These are phyloP conservation scores for Nakaseomyces glabratus DNA, from an alignment of 1,139 yeast species.

Conservation along the genomic window DNA sequence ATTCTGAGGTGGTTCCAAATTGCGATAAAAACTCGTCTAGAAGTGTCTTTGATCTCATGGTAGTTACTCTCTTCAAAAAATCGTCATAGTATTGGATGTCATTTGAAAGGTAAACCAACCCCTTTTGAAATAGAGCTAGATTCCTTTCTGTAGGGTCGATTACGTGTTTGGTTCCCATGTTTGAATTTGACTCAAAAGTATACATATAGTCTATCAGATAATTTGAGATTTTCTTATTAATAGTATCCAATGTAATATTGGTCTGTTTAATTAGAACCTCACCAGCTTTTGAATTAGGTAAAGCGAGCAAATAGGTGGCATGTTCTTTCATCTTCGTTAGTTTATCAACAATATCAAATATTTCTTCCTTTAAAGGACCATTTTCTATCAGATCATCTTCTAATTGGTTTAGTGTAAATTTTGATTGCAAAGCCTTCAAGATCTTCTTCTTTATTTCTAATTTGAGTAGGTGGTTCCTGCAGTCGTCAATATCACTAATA, in stretches of 20 bases:
- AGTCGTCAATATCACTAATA: constrained; percentile 12
- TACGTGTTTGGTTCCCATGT: constrained; percentile 9
- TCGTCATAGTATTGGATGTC: constrained; percentile 39
- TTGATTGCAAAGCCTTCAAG: constrained; percentile 48
- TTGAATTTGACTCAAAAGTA: constrained; percentile 19
- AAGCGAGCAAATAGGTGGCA: constrained; percentile 57
- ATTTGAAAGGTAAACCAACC: constrained; percentile 29
- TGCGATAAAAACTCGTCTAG: constrained; percentile 54
- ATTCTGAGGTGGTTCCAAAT: constrained; percentile 29
- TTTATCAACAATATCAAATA: constrained; percentile 51
- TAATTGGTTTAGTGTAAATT: constrained; percentile 61
- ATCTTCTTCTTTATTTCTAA: constrained; percentile 46
- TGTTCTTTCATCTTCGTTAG: constrained; percentile 52
- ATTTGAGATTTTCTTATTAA: constrained; percentile 33
- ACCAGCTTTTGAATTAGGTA: constrained; percentile 68
- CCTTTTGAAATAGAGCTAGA: constrained; percentile 25
- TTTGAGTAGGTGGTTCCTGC: constrained; percentile 29
- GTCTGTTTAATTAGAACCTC: constrained; percentile 56
- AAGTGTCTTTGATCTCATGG: constrained; percentile 47
- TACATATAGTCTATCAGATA: constrained; percentile 31
- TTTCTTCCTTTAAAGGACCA: constrained; percentile 45
- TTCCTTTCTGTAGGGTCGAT: constrained; percentile 8
- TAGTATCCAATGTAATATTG: constrained; percentile 33
- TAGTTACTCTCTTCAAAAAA: constrained; percentile 49
- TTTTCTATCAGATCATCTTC: constrained; percentile 52